Percentiles rank a stretch among this genome's conserved stretches.
Evolutionary conservation across 2,329 filamentous ascomycete genomes (phyloP).

Genomic region (Curvularia lunata): DNA sequence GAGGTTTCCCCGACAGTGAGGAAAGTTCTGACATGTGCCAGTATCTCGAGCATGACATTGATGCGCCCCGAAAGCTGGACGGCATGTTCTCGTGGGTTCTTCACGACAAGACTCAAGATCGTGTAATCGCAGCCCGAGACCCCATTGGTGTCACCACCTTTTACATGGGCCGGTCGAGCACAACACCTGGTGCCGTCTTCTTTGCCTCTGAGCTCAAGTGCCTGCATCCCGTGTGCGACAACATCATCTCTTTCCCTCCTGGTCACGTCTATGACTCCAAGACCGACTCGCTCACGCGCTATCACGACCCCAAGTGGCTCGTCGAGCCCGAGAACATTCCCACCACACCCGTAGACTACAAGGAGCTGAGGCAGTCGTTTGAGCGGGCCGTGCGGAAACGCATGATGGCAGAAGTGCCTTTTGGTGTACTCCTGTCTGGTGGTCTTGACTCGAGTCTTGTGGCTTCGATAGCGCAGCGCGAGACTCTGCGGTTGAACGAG

Average conservation of each 20-base stretch:
- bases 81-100: constrained; percentile 99
- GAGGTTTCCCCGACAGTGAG: not conserved
- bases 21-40: constrained; percentile 49
- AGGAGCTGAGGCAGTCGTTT: constrained; percentile 77
- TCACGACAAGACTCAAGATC: constrained; percentile 93
- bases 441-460: constrained; percentile 95
- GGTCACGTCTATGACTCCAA: constrained; percentile 96
- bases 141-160: constrained; percentile 97
- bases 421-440: constrained; percentile 92
- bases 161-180: constrained; percentile 88
- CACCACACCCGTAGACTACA: constrained; percentile 80
- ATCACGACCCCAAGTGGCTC: constrained; percentile 87
- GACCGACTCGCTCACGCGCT: constrained; percentile 82
- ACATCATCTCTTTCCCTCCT: constrained; percentile 91
- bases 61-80: constrained; percentile 91
- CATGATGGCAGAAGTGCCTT: constrained; percentile 98
- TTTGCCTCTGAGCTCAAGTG: constrained; percentile 98
- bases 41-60: constrained; percentile 91
- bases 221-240: constrained; percentile 90
- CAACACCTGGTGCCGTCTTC: constrained; percentile 83
- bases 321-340: constrained; percentile 84
- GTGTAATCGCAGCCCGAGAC: constrained; percentile 91
- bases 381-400: constrained; percentile 94
- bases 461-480: constrained; percentile 91
- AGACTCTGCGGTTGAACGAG: constrained; percentile 79